Base-by-base conservation (phyloP, 75 land plant species). In the Selaginella tamariscina region DNA sequence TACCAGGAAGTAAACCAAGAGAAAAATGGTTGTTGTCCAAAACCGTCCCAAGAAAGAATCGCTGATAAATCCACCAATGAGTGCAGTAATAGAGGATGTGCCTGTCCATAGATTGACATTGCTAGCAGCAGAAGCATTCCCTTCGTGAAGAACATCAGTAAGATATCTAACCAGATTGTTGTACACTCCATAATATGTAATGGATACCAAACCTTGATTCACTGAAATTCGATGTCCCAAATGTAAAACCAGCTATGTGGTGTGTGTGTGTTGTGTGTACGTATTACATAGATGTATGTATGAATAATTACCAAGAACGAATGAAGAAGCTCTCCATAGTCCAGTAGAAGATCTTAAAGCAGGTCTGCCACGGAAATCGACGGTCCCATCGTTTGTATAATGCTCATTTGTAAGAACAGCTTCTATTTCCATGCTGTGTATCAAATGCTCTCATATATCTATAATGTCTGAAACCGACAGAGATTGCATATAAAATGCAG, bases 81-180 rank as follows among this genome's bases (percentile, higher is more conserved):
- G 65, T 23, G 87, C 81, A 0, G 82, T 81, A 24, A 84, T 71
- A 75, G 74, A 84, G 15, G 74, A 76, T 0, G 82, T 63, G 33
- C 87, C 87, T 13, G 74, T 67, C 87, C 83, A 79, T 72, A 81
- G 78, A 65, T 74, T 84, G 26, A 84, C 81, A 33, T 84, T 81
- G 29, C 75, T 79, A 0, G 80, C 79, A 0, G 87, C 79, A 1
- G 75, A 49, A 30, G 79, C 73, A 0, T 78, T 81, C 68, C 72
- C 79, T 56, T 81, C 75, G 22, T 74, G 83, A 21, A 81, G 81
- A 30, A 77, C 72, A 2, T 69, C 74, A 0, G 83, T 84, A 44
- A 84, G 69, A 56, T 81, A 84, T 0, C 75, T 66, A 30, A 84
- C 80, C 18, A 84, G 76, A 39, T 81, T 84, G 9, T 80, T 65